Evolutionary conservation across 495 filamentous ascomycete species (phyloP).

Genomic region (Daldinia loculata): DNA sequence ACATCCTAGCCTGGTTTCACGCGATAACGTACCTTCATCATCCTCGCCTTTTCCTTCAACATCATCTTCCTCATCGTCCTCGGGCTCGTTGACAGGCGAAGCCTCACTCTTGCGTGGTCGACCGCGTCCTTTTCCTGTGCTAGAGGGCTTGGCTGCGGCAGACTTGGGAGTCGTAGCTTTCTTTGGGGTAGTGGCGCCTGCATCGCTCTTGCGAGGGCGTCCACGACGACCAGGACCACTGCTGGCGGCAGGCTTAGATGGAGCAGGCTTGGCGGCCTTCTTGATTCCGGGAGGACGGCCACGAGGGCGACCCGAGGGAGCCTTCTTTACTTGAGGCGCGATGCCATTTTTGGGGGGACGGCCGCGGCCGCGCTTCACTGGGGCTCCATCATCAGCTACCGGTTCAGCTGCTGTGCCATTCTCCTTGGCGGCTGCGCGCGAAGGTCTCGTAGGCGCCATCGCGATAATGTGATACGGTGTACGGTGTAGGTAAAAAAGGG

Average conservation of each 20-base stretch:
- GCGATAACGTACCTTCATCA: slow-evolving; percentile 28
- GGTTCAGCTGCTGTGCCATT: slow-evolving; percentile 35
- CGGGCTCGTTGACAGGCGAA: slow-evolving; percentile 20
- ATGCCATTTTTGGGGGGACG: slow-evolving; percentile 53
- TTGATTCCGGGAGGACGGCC: slow-evolving; percentile 57
- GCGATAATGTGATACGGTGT: not conserved
- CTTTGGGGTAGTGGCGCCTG: slow-evolving; percentile 35
- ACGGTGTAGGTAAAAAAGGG: not conserved
- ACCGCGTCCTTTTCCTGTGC: slow-evolving; percentile 33
- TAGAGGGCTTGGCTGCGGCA: slow-evolving; percentile 28
- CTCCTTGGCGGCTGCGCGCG: slow-evolving; percentile 41
- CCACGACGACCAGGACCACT: slow-evolving; percentile 43
- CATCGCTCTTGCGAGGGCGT: slow-evolving; percentile 46
- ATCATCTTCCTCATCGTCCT: slow-evolving; percentile 30
- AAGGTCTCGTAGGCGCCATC: slow-evolving; percentile 43
- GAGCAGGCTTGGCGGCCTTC: slow-evolving; percentile 47
- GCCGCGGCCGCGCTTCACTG: slow-evolving; percentile 57
- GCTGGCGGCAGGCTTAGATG: slow-evolving; percentile 27
- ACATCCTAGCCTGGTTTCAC: not conserved
- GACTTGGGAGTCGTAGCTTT: slow-evolving; percentile 39
- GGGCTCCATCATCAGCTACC: slow-evolving; percentile 25
- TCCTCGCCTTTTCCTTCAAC: slow-evolving; percentile 9
- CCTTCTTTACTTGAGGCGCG: slow-evolving; percentile 47
- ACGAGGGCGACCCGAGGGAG: slow-evolving; percentile 53
- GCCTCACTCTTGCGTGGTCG: slow-evolving; percentile 34